phyloP scores from a whole-genome alignment of 1,139 yeast species.

The Pichia sp. region DNA sequence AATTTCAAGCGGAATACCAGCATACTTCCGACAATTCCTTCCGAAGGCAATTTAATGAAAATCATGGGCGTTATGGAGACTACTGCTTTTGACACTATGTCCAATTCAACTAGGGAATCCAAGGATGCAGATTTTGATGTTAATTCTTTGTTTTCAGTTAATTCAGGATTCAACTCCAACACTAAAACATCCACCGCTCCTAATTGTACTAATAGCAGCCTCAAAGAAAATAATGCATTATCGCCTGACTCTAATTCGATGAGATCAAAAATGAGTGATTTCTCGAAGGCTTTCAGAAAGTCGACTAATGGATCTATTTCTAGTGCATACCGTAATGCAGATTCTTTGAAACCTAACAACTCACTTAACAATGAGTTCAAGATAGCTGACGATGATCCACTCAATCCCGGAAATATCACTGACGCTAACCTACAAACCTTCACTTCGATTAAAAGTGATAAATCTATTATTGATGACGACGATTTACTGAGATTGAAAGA shows the following conservation, averaged over 20 bases:
- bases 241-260: constrained; percentile 7
- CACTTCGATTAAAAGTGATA: constrained; percentile 3
- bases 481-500: constrained; percentile 29
- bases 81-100: constrained; percentile 7
- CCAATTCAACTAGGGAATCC: neutral
- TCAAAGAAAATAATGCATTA: neutral
- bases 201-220: neutral
- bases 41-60: constrained; percentile 24
- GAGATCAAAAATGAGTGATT: constrained; percentile 8
- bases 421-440: neutral
- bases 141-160: constrained; percentile 7
- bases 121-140: constrained; percentile 10
- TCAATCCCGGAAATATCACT: neutral
- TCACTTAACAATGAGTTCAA: neutral
- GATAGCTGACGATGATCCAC: neutral
- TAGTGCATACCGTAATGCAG: neutral
- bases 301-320: constrained; percentile 8
- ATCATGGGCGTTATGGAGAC: constrained; percentile 15
- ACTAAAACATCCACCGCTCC: neutral
- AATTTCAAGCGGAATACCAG: constrained; percentile 7
- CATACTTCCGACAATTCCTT: constrained; percentile 24
- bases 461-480: constrained; percentile 27
- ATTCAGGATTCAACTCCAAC: neutral
- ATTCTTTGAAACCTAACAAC: neutral
- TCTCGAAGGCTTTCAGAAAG: constrained; percentile 18